Base-by-base conservation (phyloP, 1,284 basidiomycete genomes). In the Fomitiporia mediterranea region DNA sequence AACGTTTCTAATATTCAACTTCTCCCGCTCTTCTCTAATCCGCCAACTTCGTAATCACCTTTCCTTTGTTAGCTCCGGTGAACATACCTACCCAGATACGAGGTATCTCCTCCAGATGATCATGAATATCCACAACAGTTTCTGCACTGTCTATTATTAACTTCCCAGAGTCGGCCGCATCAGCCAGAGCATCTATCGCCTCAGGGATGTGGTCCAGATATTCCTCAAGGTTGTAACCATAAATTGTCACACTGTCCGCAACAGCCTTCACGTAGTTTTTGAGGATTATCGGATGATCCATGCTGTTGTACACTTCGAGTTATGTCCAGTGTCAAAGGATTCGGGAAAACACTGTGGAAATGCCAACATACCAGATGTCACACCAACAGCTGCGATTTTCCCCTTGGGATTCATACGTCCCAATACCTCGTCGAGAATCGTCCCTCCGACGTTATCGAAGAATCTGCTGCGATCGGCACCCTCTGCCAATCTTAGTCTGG, bases 371-470 rank as follows among this genome's bases (percentile, higher is more conserved):
- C 67, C 65, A 27, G 67, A 66, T 60, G 76, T 76, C 32, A 69
- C 69, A 25, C 75, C 76, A 61, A 75, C 77, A 23, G 70, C 64
- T 13, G 68, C 70, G 53, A 78, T 67, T 47, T 70, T 65, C 15
- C 72, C 74, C 55, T 67, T 61, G 28, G 69, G 69, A 63, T 72
- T 72, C 57, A 76, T 66, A 25, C 69, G 63, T 25, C 62, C 57
- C 8, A 74, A 57, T 25, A 66, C 64, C 17, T 62, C 48, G 62
- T 75, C 68, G 25, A 75, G 64, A 17, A 72, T 66, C 23, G 69
- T 62, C 1, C 74, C 73, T 13, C 74, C 74, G 47, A 74, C 71
- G 55, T 74, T 75, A 60, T 70, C 69, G 57, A 67, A 70, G 62
- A 52, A 57, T 25, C 55, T 56, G 17, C 35, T 15, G 21, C 35